Percentiles rank a stretch among this genome's conserved stretches.
phyloP scores from a whole-genome alignment of 495 filamentous ascomycete species.

The Cryomyces antarcticus region DNA sequence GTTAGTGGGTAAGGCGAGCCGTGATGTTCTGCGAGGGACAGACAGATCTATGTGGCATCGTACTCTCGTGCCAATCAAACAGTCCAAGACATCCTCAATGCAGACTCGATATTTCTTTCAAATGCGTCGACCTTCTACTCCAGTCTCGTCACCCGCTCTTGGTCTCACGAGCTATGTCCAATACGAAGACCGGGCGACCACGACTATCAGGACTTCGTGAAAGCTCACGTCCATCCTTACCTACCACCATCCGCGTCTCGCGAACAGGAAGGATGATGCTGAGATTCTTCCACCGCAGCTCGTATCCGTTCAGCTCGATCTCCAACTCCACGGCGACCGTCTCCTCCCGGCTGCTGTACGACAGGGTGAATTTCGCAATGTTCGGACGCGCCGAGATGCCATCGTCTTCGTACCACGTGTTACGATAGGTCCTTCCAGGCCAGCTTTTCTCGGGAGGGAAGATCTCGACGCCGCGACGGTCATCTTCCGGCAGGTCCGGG shows the following conservation, averaged over 20 bases:
- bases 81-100: too few species aligned
- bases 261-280: constrained; percentile 13
- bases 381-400: constrained; percentile 29
- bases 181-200: too few species aligned
- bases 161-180: too few species aligned
- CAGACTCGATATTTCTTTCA: too few species aligned
- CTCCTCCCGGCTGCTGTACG: constrained; percentile 6
- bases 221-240: constrained; percentile 1
- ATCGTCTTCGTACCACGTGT: constrained; percentile 44
- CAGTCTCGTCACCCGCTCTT: too few species aligned
- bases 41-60: too few species aligned
- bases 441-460: constrained; percentile 27
- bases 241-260: constrained; percentile 7
- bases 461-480: constrained; percentile 41
- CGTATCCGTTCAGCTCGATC: constrained; percentile 4
- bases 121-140: too few species aligned
- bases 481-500: constrained; percentile 33
- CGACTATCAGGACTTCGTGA: too few species aligned
- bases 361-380: constrained; percentile 17
- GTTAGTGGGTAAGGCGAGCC: too few species aligned
- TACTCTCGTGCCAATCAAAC: too few species aligned
- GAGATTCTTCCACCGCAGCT: constrained; percentile 12
- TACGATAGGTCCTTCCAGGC: constrained; percentile 21
- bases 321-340: constrained; percentile 8
- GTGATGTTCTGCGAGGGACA: too few species aligned